A percentile compares a stretch with the other conserved stretches of the same genome.
These are phyloP conservation scores for Yamadazyma jaroonii DNA, from an alignment of 1,139 yeast genomes.

Conservation along the genomic window DNA sequence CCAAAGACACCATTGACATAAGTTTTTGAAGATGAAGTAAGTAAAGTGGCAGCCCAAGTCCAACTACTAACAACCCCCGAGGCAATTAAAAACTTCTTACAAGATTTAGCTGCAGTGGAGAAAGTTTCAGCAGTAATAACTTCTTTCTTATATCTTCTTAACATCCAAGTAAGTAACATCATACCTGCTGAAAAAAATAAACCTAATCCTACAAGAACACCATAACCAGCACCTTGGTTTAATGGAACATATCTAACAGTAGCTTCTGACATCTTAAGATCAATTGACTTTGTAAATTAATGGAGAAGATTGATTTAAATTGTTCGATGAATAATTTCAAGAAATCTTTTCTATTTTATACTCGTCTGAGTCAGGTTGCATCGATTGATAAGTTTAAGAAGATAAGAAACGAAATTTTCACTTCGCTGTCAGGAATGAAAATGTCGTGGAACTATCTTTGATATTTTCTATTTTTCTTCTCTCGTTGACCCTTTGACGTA, in stretches of 20 bases:
- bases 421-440: too few species aligned
- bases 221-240: conserved; percentile 88
- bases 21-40: conserved; percentile 75
- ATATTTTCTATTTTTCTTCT: too few species aligned
- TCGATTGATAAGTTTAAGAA: too few species aligned
- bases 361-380: too few species aligned
- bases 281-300: neutral
- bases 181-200: conserved; percentile 75
- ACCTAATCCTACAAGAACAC: conserved; percentile 85
- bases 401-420: too few species aligned
- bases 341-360: too few species aligned
- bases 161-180: conserved; percentile 67
- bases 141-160: conserved; percentile 75
- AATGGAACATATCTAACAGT: conserved; percentile 17
- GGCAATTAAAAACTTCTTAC: conserved; percentile 75
- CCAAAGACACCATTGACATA: conserved; percentile 72
- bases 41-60: conserved; percentile 92
- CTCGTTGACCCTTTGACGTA: too few species aligned
- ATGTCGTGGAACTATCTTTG: too few species aligned
- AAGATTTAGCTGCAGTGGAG: conserved; percentile 83
- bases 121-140: conserved; percentile 87
- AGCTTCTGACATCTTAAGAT: conserved; percentile 1
- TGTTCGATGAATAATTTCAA: neutral
- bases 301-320: neutral
- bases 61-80: conserved; percentile 89